Base-by-base conservation (phyloP, 192 early-diverging fungal genomes). In the Funneliformis mosseae region DNA sequence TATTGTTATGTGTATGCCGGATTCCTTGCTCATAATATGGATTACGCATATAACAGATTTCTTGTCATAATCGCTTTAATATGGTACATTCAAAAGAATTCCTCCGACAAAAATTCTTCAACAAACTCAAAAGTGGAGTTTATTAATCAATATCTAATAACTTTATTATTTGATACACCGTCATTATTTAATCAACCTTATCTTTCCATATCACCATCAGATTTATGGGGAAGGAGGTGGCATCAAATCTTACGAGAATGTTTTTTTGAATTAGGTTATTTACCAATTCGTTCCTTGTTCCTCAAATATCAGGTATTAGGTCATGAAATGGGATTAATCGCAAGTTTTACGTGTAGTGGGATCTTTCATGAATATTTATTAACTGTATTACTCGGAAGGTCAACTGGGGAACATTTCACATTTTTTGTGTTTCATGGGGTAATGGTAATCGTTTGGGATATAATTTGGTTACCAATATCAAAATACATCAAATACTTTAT, bases 191-290 rank as follows among this genome's bases (percentile, higher is more conserved):
- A 72, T 72, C 0, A 72, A 8, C 70, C 70, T 16, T 45, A 23
- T 11, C 25, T 72, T 39, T 72, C 70, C 8, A 39, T 41, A 23
- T 16, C 21, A 12, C 70, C 70, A 72, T 39, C n/a, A 41, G 70
- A 72, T 46, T 72, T 72, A 11, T 72, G 70, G 70, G 39, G 43
- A 41, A 72, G 39, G 8, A 72, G 70, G n/a, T 72, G 70, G 70
- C 70, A 72, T 46, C 43, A 41, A 23, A 25, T 41, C 8, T 72
- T 41, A 39, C 25, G n/a, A 0, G 70, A 72, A 72, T 39, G 39
- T 46, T 72, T 72, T 46, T 21, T 12, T 25, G 43, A 72, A 41
- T 27, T 72, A 72, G 70, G 70, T 14, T 72, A 42, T 72, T 72
- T 25, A 25, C 70, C 70, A 46, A 46, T 45, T 23, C 9, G 39